Evolutionary conservation across 2,329 filamentous ascomycete genomes (phyloP), one percentile per base, ranked within the genome.

Genomic region (Epichloe festucae): DNA sequence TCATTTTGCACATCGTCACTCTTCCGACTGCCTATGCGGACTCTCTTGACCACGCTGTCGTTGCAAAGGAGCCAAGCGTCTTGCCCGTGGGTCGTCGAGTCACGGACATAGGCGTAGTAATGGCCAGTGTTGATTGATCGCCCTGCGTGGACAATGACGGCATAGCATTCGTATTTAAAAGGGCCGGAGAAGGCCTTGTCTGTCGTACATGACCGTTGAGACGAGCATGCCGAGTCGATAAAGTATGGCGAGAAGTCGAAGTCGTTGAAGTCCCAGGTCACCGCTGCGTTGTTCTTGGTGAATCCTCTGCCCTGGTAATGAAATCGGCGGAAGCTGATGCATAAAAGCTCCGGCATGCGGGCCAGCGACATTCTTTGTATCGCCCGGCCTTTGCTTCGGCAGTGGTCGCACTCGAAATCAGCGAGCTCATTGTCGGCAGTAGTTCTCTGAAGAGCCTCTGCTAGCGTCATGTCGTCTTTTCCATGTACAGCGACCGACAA

Each of bases 91-190:
- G 66, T 66, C 39, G 71, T 72, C 39, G 75, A 72, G 59, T 84
- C 79, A 44, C 78, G 78, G 54, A 86, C 78, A 53, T 85, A 81
- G 3, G 82, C 77, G 50, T 84, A 83, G 65, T 96, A 96, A 67
- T 96, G 90, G 0, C 90, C 90, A 48, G 78, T 79, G 39, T 79
- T 78, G 49, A 86, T 73, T 1, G 75, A 81, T 1, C 70, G 70
- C 21, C 90, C 90, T 4, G 79, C 68, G 65, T 96, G 90, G 55
- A 86, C 76, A 50, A 94, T 79, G 6, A 96, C 85, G 2, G 84
- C 91, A 63, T 95, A 96, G 49, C 87, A 84, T 62, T 95, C 85
- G 66, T 96, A 98, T 5, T 73, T 70, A 62, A 86, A 89, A 0
- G 86, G 84, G 1, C 67, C 69, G 2, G 60, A 58, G 52, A 76